Evolutionary conservation across 805 yeast genomes (phyloP).

Genomic region (Kuraishia cidri): DNA sequence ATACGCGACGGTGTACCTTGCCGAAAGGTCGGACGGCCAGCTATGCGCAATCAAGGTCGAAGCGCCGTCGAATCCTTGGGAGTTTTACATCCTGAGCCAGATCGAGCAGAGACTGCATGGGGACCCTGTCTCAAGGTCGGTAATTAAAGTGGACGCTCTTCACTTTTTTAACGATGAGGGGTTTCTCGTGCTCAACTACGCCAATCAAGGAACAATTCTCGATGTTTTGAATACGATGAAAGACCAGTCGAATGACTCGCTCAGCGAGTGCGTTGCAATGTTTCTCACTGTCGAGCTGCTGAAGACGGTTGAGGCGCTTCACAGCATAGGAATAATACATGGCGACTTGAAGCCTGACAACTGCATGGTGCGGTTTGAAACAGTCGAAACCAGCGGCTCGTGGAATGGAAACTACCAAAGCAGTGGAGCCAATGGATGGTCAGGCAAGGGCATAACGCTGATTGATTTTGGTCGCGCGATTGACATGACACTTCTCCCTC

Average conservation of each 20-base stretch:
- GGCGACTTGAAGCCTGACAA: slow-evolving; percentile 85
- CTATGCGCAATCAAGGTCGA: slow-evolving; percentile 67
- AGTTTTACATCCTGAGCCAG: slow-evolving; percentile 61
- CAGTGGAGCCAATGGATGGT: slow-evolving; percentile 36
- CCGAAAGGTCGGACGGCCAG: slow-evolving; percentile 49
- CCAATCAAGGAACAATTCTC: slow-evolving; percentile 62
- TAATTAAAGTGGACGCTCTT: slow-evolving; percentile 42
- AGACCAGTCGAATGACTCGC: slow-evolving; percentile 17
- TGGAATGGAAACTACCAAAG: slow-evolving; percentile 17
- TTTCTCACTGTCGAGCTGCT: slow-evolving; percentile 60
- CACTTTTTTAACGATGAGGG: slow-evolving; percentile 60
- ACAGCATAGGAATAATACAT: slow-evolving; percentile 59
- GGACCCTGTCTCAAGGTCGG: slow-evolving; percentile 13
- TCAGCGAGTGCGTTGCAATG: slow-evolving; percentile 57
- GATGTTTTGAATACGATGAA: slow-evolving; percentile 51
- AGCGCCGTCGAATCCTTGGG: slow-evolving; percentile 66
- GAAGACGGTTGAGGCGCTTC: slow-evolving; percentile 51
- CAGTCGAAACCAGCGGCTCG: slow-evolving; percentile 8
- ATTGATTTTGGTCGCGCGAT: slow-evolving; percentile 81
- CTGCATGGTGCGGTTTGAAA: slow-evolving; percentile 59
- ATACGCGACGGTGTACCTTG: slow-evolving; percentile 65
- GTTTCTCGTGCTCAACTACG: slow-evolving; percentile 54
- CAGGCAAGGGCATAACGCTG: slow-evolving; percentile 43
- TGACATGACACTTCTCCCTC: slow-evolving; percentile 51
- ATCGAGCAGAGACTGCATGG: slow-evolving; percentile 31